phyloP scores from a whole-genome alignment of 139 green algal genomes.

The Asterochloris erici region DNA sequence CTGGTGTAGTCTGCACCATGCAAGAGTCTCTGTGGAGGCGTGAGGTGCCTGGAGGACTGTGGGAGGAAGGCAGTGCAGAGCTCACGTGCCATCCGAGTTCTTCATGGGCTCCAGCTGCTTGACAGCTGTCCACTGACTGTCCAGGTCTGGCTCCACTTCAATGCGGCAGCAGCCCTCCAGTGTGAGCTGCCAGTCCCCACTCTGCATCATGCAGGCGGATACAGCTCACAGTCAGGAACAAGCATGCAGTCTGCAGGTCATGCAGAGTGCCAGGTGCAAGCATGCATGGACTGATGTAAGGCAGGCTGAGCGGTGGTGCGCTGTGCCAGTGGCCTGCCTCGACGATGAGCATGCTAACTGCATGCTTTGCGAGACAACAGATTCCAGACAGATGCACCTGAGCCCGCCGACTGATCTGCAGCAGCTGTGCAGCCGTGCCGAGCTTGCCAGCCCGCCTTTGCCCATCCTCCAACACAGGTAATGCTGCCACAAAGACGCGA shows the following conservation, averaged over 20 bases:
- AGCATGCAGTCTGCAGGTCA: neutral
- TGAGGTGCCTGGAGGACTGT: neutral
- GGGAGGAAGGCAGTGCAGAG: neutral
- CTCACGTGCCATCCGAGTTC: neutral
- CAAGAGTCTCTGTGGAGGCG: neutral
- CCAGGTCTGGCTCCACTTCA: neutral
- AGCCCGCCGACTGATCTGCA: conserved; percentile 32
- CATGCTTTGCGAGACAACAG: neutral
- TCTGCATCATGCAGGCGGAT: conserved; percentile 23
- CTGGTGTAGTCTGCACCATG: no score
- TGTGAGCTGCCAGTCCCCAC: conserved; percentile 38
- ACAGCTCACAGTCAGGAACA: neutral
- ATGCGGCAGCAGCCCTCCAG: conserved; percentile 47
- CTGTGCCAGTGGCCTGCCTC: no score
- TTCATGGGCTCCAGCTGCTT: conserved; percentile 9
- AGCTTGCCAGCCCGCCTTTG: neutral
- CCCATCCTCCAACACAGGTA: conserved; percentile 18
- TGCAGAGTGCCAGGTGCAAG: neutral
- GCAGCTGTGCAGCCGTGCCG: conserved; percentile 32
- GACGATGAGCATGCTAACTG: no score
- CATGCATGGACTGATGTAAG: neutral
- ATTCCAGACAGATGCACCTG: conserved; percentile 7
- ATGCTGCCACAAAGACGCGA: conserved; percentile 30
- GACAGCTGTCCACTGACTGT: neutral
- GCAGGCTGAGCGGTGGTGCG: no score